Evolutionary conservation across 441 rosid genomes (phyloP).

Genomic region (Euphorbia corollata): DNA sequence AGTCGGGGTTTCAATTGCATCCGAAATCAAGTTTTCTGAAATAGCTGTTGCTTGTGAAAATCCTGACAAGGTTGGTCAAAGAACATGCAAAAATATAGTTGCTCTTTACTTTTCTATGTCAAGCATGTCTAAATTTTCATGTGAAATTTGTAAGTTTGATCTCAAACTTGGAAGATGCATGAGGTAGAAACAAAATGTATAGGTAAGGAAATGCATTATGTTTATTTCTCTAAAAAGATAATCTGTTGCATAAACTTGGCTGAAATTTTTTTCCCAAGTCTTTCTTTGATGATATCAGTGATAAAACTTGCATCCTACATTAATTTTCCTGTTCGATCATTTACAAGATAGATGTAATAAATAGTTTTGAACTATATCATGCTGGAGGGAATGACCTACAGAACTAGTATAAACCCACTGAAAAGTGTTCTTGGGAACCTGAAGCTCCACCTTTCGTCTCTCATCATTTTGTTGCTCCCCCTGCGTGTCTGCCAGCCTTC

Average conservation of each 20-base stretch:
- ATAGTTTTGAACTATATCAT: not conserved
- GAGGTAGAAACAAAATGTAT: not conserved
- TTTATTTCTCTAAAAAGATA: not conserved
- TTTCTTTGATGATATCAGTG: not conserved
- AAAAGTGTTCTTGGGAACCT: not conserved
- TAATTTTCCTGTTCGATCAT: not conserved
- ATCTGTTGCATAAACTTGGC: not conserved
- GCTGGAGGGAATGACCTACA: not conserved
- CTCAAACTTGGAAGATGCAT: not conserved
- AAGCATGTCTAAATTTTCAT: not conserved
- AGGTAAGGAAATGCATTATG: not conserved
- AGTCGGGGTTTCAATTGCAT: conserved; percentile 61
- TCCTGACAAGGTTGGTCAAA: conserved; percentile 61
- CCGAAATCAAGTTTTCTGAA: conserved; percentile 49
- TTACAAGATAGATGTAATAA: not conserved
- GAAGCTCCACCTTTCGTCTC: not conserved
- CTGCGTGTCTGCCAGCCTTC: not conserved
- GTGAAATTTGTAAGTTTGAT: not conserved
- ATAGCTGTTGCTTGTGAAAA: conserved; percentile 43
- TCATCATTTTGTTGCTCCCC: not conserved
- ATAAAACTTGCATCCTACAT: not conserved
- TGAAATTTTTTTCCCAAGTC: not conserved
- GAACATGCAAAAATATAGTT: not conserved
- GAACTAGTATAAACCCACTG: conserved; percentile 2
- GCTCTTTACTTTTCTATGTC: not conserved